Percentiles rank a stretch among this genome's conserved stretches.
phyloP scores from a whole-genome alignment of 2,329 filamentous ascomycete species.

The Dothidotthia symphoricarpi region DNA sequence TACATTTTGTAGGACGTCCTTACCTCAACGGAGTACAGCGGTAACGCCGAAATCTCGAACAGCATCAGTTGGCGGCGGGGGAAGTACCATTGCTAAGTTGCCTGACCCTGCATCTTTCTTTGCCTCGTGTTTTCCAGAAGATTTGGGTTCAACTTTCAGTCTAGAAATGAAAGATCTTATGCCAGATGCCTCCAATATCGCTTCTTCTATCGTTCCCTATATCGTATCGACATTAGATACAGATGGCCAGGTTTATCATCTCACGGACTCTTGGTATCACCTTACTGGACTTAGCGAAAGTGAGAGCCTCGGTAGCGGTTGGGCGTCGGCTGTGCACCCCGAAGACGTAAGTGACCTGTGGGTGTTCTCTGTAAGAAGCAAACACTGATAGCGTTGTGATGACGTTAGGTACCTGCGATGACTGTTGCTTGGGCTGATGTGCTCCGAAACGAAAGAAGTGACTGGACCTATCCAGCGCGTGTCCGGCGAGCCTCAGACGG shows the following conservation, averaged over 20 bases:
- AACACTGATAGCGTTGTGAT: conserved; percentile 2
- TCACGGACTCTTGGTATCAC: conserved; percentile 6
- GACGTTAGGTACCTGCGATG: not conserved
- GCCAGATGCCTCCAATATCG: conserved; percentile 1
- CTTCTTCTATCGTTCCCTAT: conserved; percentile 5
- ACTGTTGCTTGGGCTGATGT: not conserved
- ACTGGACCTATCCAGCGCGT: conserved; percentile 9
- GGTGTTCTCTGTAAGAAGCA: too few species aligned
- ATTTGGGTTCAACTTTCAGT: not conserved
- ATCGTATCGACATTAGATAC: conserved; percentile 5
- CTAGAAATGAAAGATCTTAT: not conserved
- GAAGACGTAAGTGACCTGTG: too few species aligned
- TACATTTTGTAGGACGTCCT: too few species aligned
- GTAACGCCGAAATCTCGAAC: too few species aligned
- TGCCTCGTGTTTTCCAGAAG: not conserved
- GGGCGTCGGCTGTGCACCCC: conserved; percentile 5
- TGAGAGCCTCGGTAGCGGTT: conserved; percentile 7
- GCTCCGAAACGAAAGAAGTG: conserved; percentile 1
- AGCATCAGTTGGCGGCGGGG: too few species aligned
- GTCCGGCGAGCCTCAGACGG: conserved; percentile 3
- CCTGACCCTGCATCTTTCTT: too few species aligned
- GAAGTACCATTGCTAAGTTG: too few species aligned
- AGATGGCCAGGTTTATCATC: conserved; percentile 3
- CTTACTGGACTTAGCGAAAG: conserved; percentile 7
- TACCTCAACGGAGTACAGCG: too few species aligned